Conservation (phyloP, 352 stramenopile genomes). For the Plasmopara muralis region DNA sequence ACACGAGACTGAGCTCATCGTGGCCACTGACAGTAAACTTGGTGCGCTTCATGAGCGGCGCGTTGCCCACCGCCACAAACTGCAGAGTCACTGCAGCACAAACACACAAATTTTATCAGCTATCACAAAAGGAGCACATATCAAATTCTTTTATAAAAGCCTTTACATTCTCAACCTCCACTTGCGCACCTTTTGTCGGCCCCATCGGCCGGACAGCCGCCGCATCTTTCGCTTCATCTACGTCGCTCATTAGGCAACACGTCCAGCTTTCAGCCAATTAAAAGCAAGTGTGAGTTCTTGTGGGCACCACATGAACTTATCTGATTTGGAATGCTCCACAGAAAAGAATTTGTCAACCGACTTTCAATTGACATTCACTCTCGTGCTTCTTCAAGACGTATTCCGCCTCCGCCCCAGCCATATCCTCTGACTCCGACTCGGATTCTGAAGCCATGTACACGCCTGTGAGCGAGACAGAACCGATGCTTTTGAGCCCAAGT, state of each 20-base stretch:
- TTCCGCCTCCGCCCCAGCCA: constrained; percentile 11
- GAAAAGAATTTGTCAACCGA: constrained; percentile 12
- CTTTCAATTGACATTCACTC: not conserved
- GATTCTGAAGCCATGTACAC: constrained; percentile 60
- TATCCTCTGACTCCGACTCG: constrained; percentile 18
- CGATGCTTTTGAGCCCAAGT: constrained; percentile 57
- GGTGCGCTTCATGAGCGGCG: constrained; percentile 81
- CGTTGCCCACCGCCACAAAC: constrained; percentile 74
- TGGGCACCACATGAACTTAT: constrained; percentile 8
- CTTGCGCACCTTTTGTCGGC: constrained; percentile 29
- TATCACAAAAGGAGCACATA: not conserved
- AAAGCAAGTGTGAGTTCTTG: not conserved
- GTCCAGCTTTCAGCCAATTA: constrained; percentile 2
- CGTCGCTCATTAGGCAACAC: constrained; percentile 5
- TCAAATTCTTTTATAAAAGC: not conserved
- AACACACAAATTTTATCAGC: constrained; percentile 1
- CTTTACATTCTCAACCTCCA: not conserved
- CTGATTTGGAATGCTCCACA: not conserved
- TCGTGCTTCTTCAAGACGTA: constrained; percentile 10
- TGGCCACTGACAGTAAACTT: constrained; percentile 80
- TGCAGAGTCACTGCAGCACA: constrained; percentile 64
- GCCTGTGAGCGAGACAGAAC: constrained; percentile 57
- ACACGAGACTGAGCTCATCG: constrained; percentile 75
- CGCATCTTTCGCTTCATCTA: constrained; percentile 5
- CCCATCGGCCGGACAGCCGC: constrained; percentile 15